These are phyloP conservation scores for Alternaria triticina DNA, from an alignment of 2,329 filamentous ascomycete genomes.

Conservation along the genomic window DNA sequence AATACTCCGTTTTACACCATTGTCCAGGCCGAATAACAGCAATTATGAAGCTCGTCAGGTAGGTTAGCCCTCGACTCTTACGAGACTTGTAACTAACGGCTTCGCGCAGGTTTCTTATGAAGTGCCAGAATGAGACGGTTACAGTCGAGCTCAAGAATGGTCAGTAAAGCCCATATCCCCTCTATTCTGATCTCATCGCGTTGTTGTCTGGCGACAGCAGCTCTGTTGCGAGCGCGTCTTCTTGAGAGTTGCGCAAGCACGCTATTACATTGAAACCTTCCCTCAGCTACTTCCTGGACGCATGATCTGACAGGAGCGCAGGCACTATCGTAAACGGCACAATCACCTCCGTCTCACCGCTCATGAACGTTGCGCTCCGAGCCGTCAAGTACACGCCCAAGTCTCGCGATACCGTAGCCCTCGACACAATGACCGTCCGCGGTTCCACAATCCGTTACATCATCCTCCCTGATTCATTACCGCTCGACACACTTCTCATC, in stretches of 20 bases:
- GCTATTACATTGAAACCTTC: neutral
- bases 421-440: constrained; percentile 96
- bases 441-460: constrained; percentile 96
- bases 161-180: constrained; percentile 49
- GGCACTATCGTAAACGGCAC: constrained; percentile 97
- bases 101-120: constrained; percentile 87
- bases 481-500: constrained; percentile 91
- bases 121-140: constrained; percentile 98
- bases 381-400: constrained; percentile 96
- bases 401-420: constrained; percentile 82
- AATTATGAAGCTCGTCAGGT: constrained; percentile 49
- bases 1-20: neutral
- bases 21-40: constrained; percentile 1
- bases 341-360: constrained; percentile 92
- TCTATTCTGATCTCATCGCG: neutral
- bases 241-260: constrained; percentile 4
- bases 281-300: neutral
- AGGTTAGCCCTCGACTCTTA: neutral
- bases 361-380: constrained; percentile 97
- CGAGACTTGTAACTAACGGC: constrained; percentile 24
- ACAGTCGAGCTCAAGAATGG: constrained; percentile 99
- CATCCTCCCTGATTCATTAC: constrained; percentile 93
- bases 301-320: constrained; percentile 44
- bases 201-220: neutral
- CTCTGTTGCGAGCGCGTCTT: neutral